Base-by-base conservation (phyloP, 768 basidiomycete genomes). In the Leccinellum albellum region DNA sequence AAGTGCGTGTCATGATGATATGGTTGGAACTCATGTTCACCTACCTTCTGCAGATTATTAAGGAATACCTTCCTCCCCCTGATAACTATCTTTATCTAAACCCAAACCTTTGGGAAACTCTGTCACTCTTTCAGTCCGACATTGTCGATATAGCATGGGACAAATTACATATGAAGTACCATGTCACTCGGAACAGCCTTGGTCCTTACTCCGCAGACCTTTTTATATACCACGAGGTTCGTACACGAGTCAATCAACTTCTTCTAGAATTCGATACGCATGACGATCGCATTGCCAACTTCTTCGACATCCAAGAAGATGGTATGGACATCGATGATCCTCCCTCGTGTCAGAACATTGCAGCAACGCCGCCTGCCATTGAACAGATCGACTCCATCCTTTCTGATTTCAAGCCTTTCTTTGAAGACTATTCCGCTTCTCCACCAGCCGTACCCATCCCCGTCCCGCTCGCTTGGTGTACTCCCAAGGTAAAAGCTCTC, bases 131-230 rank as follows among this genome's bases (percentile, higher is more conserved):
- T 58, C 61, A 66, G 26, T 72, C 53, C 67, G 69, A 42, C 58
- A 61, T 74, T 33, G 59, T 78, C 48, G 76, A 75, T 51, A 76
- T 90, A 50, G 77, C 83, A 20, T 84, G 83, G 79, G 71, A 76
- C 44, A 83, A 82, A 64, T 72, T 91, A n/a, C 74, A 80, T 54
- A 79, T 78, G 53, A 82, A 89, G 51, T 88, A 89, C 70, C 68
- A 77, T 46, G 77, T 80, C 24, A 87, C 88, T 0, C 71, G 81
- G 35, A 70, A 78, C 61, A 86, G 82, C 67, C 70, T 93, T 4
- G 91, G 91, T 1, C 85, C 86, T 10, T 89, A 86, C 66, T 82
- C 82, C 47, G 91, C 89, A 12, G 90, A 91, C 47, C 70, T 86
- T 54, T 93, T 83, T 70, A 75, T 89, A 32, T 84, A 82, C 66